phyloP scores from a whole-genome alignment of 73 alveolate genomes.

The Paramecium octaurelia region DNA sequence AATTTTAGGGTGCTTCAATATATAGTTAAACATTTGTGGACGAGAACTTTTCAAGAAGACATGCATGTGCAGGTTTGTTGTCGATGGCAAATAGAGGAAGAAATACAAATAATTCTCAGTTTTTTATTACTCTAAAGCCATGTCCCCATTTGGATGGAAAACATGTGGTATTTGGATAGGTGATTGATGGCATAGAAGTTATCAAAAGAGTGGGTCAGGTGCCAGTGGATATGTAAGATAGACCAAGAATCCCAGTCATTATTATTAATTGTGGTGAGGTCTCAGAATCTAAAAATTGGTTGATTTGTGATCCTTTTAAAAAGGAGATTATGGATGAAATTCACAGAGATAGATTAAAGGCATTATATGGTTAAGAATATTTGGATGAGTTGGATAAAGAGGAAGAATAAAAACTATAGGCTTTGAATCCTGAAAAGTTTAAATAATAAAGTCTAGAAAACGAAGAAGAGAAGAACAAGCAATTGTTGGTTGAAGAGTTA shows the following conservation, averaged over 20 bases:
- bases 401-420: neutral
- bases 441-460: neutral
- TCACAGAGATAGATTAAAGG: conserved; percentile 35
- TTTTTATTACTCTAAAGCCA: conserved; percentile 71
- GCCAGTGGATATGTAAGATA: conserved; percentile 81
- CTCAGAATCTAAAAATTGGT: neutral
- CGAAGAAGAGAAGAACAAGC: neutral
- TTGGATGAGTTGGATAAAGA: neutral
- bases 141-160: conserved; percentile 77
- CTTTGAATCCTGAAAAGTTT: neutral
- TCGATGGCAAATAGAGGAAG: conserved; percentile 99
- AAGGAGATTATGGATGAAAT: conserved; percentile 49
- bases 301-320: conserved; percentile 5
- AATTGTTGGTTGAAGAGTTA: neutral
- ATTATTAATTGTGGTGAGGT: conserved; percentile 92
- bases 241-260: conserved; percentile 82
- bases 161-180: conserved; percentile 98
- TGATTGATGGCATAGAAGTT: conserved; percentile 89
- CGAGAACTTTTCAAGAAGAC: conserved; percentile 91
- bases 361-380: neutral
- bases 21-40: conserved; percentile 92
- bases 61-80: conserved; percentile 81
- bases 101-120: conserved; percentile 91
- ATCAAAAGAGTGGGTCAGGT: conserved; percentile 79
- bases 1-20: conserved; percentile 70